Percentiles rank a stretch among this genome's conserved stretches.
Conservation (phyloP, 257 asterid genomes). For the Orobanche coerulescens region DNA sequence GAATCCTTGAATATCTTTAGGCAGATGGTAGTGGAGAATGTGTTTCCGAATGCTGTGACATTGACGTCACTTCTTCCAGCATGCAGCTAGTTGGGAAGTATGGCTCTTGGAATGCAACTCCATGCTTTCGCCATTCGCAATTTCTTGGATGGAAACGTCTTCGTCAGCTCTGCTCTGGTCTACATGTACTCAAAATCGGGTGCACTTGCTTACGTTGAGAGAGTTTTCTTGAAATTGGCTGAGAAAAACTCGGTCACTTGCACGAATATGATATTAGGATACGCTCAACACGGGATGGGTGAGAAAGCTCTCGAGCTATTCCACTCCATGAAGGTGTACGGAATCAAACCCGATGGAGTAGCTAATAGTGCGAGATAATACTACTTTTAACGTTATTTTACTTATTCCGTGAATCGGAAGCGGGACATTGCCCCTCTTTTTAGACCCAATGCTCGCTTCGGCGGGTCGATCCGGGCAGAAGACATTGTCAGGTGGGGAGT, state of each 20-base stretch:
- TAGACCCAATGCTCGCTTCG: no score
- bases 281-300: constrained; percentile 88
- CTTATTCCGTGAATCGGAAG: no score
- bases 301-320: constrained; percentile 56
- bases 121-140: constrained; percentile 63
- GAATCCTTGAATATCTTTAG: constrained; percentile 41
- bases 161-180: constrained; percentile 69
- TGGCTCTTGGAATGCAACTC: constrained; percentile 56
- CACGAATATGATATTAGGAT: constrained; percentile 87
- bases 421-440: no score
- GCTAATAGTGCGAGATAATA: no score
- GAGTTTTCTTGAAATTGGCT: constrained; percentile 36
- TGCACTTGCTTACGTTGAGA: constrained; percentile 52
- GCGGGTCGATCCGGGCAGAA: no score
- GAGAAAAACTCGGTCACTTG: constrained; percentile 67
- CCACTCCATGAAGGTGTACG: constrained; percentile 39
- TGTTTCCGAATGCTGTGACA: constrained; percentile 59
- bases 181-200: constrained; percentile 94
- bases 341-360: constrained; percentile 49
- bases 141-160: constrained; percentile 51
- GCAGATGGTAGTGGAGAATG: constrained; percentile 51
- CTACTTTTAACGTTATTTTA: no score
- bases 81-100: constrained; percentile 57
- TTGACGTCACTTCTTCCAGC: constrained; percentile 77
- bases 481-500: no score